phyloP scores from a whole-genome alignment of 768 basidiomycete genomes.

The Leccinum subtestaceum region DNA sequence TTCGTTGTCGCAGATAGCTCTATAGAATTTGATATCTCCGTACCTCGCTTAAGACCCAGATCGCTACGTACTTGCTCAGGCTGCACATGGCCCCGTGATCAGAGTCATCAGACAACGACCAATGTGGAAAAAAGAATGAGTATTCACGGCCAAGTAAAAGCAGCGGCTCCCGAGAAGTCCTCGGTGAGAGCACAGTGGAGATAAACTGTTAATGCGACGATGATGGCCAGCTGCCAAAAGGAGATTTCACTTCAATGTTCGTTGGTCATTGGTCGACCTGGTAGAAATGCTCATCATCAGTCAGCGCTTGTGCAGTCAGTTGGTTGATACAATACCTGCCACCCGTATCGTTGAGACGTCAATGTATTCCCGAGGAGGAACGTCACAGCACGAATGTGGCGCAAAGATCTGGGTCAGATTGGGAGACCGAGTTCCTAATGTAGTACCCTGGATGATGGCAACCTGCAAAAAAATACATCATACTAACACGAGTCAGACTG shows the following conservation, averaged over 20 bases:
- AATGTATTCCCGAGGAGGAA: conserved; percentile 6
- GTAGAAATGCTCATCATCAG: not conserved
- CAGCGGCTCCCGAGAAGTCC: not conserved
- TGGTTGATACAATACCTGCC: not conserved
- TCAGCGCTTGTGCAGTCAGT: not conserved
- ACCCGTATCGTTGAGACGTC: not conserved
- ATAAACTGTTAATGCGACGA: not conserved
- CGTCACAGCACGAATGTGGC: not conserved
- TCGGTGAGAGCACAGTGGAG: not conserved
- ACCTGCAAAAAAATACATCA: not conserved
- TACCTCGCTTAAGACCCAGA: not conserved
- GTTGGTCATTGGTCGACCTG: not conserved
- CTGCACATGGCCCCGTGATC: not conserved
- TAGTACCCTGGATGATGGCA: not conserved
- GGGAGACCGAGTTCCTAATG: not conserved
- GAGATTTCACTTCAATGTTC: not conserved
- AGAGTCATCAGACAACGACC: not conserved
- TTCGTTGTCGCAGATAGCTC: not conserved
- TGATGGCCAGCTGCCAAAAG: not conserved
- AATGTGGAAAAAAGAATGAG: not conserved
- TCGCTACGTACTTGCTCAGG: not conserved
- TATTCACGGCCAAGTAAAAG: not conserved
- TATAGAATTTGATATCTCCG: not conserved
- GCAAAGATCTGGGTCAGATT: not conserved
- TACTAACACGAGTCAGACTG: not conserved